Base-by-base conservation (phyloP, 2,329 filamentous ascomycete genomes). In the Phialophora chinensis region DNA sequence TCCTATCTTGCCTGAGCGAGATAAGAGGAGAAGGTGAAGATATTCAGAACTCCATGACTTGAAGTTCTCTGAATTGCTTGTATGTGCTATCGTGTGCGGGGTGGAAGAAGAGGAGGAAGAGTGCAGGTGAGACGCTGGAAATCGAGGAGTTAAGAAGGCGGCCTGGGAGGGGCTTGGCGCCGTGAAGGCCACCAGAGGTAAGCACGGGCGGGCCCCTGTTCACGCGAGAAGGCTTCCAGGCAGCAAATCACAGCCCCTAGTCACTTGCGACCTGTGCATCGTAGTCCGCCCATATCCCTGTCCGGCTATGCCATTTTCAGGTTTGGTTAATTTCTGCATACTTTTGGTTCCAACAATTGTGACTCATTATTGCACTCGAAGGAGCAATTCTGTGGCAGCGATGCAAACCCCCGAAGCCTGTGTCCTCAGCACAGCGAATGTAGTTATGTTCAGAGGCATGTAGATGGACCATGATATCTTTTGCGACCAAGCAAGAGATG, bases 1-100 rank as follows among this genome's bases (percentile, higher is more conserved):
- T 52, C 72, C 69, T 75, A 76, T 77, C 70, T 71, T 77, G 75
- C 72, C 71, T 66, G 63, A 66, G 71, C 74, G 69, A 72, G 69
- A 70, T 70, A 73, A 61, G 63, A 64, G 44, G 54, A 57, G 62
- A 68, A 66, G 44, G 54, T 59, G 62, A 68, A 68, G 66, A 53
- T 54, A 54, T 59, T 72, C 71, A 75, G 69, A 68, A 72, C 73
- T 69, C 74, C 74, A 77, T 77, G 55, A 64, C 62, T 67, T 73
- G 73, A 66, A 71, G 70, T 73, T 69, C 65, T 67, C 10, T 35
- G 17, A 52, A 27, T 55, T 55, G 53, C 29, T 8, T 69, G 49
- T 71, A 50, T 35, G 57, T 54, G 50, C 56, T 60, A 64, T 62
- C 61, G 65, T 66, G 65, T 63, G 67, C 56, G 63, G 67, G 62